Evolutionary conservation across 176 grass and related monocot species (phyloP), one percentile per base, ranked within the genome.

Genomic region (Saccharum officinarum): DNA sequence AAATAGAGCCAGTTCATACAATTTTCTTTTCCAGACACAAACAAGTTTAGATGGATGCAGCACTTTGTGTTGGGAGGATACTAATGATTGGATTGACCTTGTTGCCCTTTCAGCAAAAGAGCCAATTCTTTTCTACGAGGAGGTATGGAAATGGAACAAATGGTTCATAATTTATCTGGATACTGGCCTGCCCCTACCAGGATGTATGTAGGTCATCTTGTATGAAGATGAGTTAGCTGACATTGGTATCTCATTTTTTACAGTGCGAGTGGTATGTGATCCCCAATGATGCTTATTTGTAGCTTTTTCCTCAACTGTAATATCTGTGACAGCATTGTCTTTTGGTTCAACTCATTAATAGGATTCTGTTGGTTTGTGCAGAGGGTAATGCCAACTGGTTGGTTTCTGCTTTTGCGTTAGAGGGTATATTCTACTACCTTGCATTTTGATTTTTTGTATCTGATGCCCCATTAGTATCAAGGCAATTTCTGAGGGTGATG

Each of bases 141-240:
- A 98, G 96, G 96, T 95, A 72, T 10, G 78, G 33, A 82, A 75
- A 86, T 6, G 4, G 0, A 87, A 64, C 46, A 69, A 47, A 3
- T 69, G 64, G 8, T 59, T 84, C 47, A 22, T 70, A 15, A n/a
- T 79, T 91, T 39, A n/a, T 79, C 71, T 84, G 79, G 76, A 36
- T 39, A 40, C n/a, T 78, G 50, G 54, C 57, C 20, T 83, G 26
- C 66, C 44, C 59, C 72, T 90, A 44, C 71, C 76, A 75, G 37
- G n/a, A 65, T 31, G 47, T 52, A 64, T 84, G 17, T 82, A 95
- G 96, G 96, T 98, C 38, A 91, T 95, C 78, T 84, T 98, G 69
- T 98, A 95, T 79, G 96, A 98, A 87, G 96, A 98, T 79, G 96
- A 98, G 83, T 83, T 98, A 85, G 96, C 96, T 33, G 93, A 98